Percentiles rank a stretch among this genome's conserved stretches.
Evolutionary conservation across 257 asterid genomes (phyloP).

Genomic region (Solanum ossicruentum): DNA sequence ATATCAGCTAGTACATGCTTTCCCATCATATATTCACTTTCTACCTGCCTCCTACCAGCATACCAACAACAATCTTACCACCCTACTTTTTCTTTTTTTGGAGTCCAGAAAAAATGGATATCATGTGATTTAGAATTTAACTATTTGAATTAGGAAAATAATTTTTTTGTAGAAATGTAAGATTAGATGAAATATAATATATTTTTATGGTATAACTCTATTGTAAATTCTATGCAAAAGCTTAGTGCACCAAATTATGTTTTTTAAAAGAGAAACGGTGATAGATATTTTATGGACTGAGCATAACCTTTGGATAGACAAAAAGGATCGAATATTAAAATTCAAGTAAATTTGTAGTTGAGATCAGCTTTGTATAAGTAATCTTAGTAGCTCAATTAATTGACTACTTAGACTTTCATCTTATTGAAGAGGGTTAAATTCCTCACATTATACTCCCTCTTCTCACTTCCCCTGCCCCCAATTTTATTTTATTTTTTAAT

Average conservation of each 20-base stretch:
- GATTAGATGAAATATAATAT: background rate
- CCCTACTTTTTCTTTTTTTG: background rate
- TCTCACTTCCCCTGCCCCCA: too few relatives aligned
- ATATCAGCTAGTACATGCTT: background rate
- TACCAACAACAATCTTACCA: background rate
- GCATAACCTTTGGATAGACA: background rate
- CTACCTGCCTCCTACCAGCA: background rate
- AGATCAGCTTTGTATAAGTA: background rate
- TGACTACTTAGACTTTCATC: fast-evolving
- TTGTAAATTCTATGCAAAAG: background rate
- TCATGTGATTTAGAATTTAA: background rate
- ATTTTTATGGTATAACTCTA: fast-evolving
- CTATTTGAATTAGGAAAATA: background rate
- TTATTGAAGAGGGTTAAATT: too few relatives aligned
- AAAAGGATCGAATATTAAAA: too few relatives aligned
- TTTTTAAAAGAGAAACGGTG: too few relatives aligned
- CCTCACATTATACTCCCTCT: too few relatives aligned
- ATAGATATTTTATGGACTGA: background rate
- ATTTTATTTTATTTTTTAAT: too few relatives aligned
- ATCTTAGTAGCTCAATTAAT: too few relatives aligned
- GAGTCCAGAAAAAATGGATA: too few relatives aligned
- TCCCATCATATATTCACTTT: background rate
- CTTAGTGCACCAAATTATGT: background rate
- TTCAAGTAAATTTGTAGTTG: background rate
- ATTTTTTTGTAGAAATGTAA: fast-evolving